Conservation (phyloP, 1,284 basidiomycete species). For the Microbotryomycetes sp. region DNA sequence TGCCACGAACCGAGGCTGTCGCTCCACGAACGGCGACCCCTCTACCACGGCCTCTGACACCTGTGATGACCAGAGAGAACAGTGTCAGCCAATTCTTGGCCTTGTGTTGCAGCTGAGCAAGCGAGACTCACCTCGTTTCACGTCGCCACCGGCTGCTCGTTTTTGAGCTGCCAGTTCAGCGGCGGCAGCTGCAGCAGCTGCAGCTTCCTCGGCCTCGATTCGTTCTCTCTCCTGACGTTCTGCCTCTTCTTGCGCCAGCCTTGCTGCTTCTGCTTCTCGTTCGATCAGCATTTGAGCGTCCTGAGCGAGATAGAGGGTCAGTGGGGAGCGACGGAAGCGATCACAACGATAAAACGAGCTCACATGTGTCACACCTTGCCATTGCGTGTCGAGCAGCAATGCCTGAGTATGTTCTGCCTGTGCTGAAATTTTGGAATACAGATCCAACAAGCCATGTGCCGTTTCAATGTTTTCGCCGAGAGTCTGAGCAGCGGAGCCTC, state of each 20-base stretch:
- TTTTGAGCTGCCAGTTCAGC: neutral
- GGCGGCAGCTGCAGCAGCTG: neutral
- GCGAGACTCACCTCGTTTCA: conserved; percentile 2
- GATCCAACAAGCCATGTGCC: conserved; percentile 36
- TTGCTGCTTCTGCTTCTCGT: neutral
- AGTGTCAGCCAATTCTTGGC: too few species aligned
- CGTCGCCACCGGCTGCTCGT: neutral
- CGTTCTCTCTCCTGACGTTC: conserved; percentile 1
- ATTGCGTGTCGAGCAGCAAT: conserved; percentile 34
- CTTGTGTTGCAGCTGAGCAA: too few species aligned
- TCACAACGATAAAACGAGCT: conserved; percentile 2
- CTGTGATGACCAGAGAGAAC: neutral
- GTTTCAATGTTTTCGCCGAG: conserved; percentile 28
- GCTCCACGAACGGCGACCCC: neutral
- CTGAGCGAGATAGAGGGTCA: conserved; percentile 3
- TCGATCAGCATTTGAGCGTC: neutral
- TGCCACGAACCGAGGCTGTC: too few species aligned
- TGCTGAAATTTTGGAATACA: conserved; percentile 34
- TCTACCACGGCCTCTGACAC: neutral
- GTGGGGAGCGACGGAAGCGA: neutral
- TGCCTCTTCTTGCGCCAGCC: neutral
- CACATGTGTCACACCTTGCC: conserved; percentile 20
- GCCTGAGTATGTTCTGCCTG: conserved; percentile 38
- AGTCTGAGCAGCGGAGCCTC: too few species aligned
- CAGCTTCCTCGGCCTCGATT: neutral